Evolutionary conservation across 495 filamentous ascomycete genomes (phyloP).

Genomic region (Cercophora sp.): DNA sequence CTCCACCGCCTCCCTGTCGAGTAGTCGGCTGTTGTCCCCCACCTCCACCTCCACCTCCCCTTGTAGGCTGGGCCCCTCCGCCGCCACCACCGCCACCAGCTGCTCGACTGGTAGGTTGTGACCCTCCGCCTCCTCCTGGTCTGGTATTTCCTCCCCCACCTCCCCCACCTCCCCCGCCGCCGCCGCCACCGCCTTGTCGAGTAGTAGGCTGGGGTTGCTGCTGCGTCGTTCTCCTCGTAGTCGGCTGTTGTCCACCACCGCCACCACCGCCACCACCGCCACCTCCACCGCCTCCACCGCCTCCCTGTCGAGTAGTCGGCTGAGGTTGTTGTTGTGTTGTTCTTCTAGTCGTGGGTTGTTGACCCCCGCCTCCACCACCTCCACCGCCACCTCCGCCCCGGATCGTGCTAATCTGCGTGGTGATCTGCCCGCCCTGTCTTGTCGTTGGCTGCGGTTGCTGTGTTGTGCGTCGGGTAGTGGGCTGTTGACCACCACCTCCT

Average conservation of each 20-base stretch:
- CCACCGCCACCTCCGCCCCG: neutral
- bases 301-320: neutral
- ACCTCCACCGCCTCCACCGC: neutral
- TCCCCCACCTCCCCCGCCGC: constrained; percentile 2
- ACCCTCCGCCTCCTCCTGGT: neutral
- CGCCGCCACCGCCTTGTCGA: constrained; percentile 6
- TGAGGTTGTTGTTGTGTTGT: neutral
- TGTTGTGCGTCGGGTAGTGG: neutral
- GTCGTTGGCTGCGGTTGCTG: neutral
- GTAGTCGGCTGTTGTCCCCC: constrained; percentile 3
- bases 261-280: neutral
- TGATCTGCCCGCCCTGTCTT: constrained; percentile 1
- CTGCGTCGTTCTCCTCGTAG: neutral
- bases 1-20: neutral
- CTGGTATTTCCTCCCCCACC: constrained; percentile 3
- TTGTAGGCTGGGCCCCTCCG: neutral
- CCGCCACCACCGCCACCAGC: constrained; percentile 1
- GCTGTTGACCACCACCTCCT: neutral
- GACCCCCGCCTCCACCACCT: neutral
- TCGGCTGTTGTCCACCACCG: constrained; percentile 9
- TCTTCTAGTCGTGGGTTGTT: constrained; percentile 1
- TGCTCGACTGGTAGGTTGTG: too few species aligned
- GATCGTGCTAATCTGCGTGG: neutral
- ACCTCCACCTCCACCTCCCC: neutral
- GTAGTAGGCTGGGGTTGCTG: neutral